Evolutionary conservation across 495 filamentous ascomycete genomes (phyloP).

Genomic region (Penicillium ochrochloron): DNA sequence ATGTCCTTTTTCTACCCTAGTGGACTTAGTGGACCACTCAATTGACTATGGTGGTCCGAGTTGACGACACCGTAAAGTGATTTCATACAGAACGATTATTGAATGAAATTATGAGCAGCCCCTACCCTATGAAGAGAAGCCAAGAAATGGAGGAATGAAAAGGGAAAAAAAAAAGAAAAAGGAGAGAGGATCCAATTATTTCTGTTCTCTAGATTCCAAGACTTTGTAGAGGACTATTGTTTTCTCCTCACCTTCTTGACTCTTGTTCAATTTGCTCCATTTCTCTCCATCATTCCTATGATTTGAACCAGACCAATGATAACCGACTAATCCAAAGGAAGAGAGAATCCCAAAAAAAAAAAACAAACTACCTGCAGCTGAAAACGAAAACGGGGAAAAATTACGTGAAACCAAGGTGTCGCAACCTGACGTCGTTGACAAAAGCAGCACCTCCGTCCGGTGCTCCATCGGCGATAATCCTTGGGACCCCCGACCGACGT

Average conservation of each 20-base stretch:
- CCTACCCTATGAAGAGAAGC: neutral
- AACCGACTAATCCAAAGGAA: neutral
- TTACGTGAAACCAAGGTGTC: constrained; percentile 31
- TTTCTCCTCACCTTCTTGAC: neutral
- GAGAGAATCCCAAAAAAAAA: neutral
- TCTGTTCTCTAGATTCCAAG: neutral
- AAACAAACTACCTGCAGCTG: neutral
- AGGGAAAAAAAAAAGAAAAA: neutral
- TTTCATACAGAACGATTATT: neutral
- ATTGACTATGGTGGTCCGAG: constrained; percentile 17
- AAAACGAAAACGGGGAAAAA: constrained; percentile 14
- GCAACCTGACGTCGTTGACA: constrained; percentile 30
- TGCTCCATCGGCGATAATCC: neutral
- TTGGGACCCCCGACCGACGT: neutral
- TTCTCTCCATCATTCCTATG: constrained; percentile 1
- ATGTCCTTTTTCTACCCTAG: neutral
- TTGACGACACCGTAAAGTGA: neutral
- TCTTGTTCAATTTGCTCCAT: neutral
- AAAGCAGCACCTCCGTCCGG: neutral
- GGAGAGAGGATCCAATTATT: neutral
- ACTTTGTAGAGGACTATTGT: neutral
- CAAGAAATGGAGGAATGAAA: neutral
- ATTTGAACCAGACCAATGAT: neutral
- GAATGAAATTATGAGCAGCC: constrained; percentile 3
- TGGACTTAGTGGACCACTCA: constrained; percentile 15